phyloP scores from a whole-genome alignment of 2,329 filamentous ascomycete species.

The Aspergillus fijiensis region DNA sequence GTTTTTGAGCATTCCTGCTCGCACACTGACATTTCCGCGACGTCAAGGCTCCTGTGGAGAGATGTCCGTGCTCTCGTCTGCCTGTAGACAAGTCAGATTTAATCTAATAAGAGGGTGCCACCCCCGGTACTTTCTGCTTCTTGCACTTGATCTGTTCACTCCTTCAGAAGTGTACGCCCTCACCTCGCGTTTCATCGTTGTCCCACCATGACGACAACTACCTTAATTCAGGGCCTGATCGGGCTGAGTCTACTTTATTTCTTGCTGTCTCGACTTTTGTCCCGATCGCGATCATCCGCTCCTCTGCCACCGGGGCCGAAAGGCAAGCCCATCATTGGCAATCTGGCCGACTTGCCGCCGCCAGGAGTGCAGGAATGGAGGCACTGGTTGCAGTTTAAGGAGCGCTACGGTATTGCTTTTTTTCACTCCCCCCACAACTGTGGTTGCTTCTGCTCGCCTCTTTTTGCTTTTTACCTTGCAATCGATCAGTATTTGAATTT shows the following conservation, averaged over 20 bases:
- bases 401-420: constrained; percentile 31
- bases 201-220: not conserved
- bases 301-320: constrained; percentile 51
- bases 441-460: not conserved
- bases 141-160: not conserved
- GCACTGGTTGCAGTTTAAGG: constrained; percentile 45
- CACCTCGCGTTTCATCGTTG: not conserved
- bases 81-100: not conserved
- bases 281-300: not conserved
- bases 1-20: not conserved
- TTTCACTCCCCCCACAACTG: not conserved
- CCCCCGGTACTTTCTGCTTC: not conserved
- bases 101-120: not conserved
- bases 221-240: not conserved
- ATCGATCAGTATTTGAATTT: too few species aligned
- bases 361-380: constrained; percentile 36
- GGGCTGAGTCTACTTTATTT: not conserved
- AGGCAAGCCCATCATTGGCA: constrained; percentile 49
- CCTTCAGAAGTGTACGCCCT: not conserved
- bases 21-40: not conserved
- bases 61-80: not conserved
- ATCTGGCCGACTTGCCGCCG: constrained; percentile 48
- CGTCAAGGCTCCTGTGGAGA: not conserved
- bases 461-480: too few species aligned
- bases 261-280: not conserved